phyloP scores from a whole-genome alignment of 2,329 filamentous ascomycete species.

The Arthrocladium fulminans region DNA sequence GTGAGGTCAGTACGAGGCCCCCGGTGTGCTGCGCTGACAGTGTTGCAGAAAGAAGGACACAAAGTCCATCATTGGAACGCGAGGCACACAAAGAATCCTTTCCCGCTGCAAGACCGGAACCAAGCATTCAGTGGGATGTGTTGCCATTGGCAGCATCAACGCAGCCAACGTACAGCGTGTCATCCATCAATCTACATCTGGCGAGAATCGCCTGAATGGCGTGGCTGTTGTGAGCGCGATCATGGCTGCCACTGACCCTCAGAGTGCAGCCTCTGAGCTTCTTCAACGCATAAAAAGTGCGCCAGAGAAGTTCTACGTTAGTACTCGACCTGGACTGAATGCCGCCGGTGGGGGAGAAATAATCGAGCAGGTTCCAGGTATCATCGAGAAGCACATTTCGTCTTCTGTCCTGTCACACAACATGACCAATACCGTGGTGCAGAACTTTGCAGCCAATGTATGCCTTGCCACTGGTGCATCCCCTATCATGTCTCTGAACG shows the following conservation, averaged over 20 bases:
- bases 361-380: constrained; percentile 30
- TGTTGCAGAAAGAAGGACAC: constrained; percentile 63
- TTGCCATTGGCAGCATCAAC: constrained; percentile 87
- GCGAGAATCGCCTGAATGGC: constrained; percentile 52
- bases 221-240: constrained; percentile 87
- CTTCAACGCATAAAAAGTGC: constrained; percentile 43
- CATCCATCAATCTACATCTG: constrained; percentile 54
- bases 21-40: constrained; percentile 24
- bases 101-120: constrained; percentile 45
- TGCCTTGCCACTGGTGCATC: constrained; percentile 71
- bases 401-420: constrained; percentile 75
- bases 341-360: constrained; percentile 22
- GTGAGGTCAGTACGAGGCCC: constrained; percentile 21
- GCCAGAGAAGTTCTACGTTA: constrained; percentile 25
- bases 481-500: constrained; percentile 90
- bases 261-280: constrained; percentile 53
- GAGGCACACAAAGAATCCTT: constrained; percentile 61
- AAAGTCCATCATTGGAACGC: constrained; percentile 68
- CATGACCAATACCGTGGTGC: constrained; percentile 95
- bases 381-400: constrained; percentile 54
- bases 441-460: constrained; percentile 90
- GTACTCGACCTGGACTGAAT: constrained; percentile 24
- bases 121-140: constrained; percentile 46
- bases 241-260: constrained; percentile 61
- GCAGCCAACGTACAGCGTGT: constrained; percentile 64